Conservation (phyloP, 176 grass and related monocot genomes). For the Ensete ventricosum region DNA sequence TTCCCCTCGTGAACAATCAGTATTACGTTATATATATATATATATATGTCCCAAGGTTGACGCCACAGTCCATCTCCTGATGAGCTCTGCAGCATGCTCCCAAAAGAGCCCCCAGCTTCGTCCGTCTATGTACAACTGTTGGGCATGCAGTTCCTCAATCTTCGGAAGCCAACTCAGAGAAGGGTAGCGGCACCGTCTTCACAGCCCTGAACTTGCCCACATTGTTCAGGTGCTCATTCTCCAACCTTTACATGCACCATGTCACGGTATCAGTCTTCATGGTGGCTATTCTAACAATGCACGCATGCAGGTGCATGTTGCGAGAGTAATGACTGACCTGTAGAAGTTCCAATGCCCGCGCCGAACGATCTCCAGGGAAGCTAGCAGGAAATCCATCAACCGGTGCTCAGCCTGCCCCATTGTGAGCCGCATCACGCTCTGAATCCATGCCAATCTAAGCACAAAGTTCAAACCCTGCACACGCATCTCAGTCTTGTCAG, state of each 20-base stretch:
- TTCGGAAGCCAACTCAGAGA: slow-evolving; percentile 65
- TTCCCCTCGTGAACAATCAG: neutral
- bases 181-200: slow-evolving; percentile 74
- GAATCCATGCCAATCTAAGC: slow-evolving; percentile 75
- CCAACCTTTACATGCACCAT: slow-evolving; percentile 33
- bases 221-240: slow-evolving; percentile 89
- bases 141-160: slow-evolving; percentile 17
- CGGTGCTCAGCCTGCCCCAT: slow-evolving; percentile 34
- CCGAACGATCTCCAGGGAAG: slow-evolving; percentile 70
- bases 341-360: slow-evolving; percentile 96
- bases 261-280: neutral
- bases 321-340: slow-evolving; percentile 29
- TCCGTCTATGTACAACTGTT: neutral
- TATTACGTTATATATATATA: too few species aligned
- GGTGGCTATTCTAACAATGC: neutral
- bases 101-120: slow-evolving; percentile 4
- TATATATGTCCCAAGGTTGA: neutral
- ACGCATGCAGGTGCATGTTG: neutral
- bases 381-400: slow-evolving; percentile 61
- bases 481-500: neutral
- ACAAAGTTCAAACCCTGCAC: slow-evolving; percentile 62
- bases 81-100: neutral
- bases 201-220: slow-evolving; percentile 80
- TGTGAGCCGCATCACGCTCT: slow-evolving; percentile 62
- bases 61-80: neutral